Evolutionary conservation across 768 basidiomycete species (phyloP).

Genomic region (Collybiopsis confluens): DNA sequence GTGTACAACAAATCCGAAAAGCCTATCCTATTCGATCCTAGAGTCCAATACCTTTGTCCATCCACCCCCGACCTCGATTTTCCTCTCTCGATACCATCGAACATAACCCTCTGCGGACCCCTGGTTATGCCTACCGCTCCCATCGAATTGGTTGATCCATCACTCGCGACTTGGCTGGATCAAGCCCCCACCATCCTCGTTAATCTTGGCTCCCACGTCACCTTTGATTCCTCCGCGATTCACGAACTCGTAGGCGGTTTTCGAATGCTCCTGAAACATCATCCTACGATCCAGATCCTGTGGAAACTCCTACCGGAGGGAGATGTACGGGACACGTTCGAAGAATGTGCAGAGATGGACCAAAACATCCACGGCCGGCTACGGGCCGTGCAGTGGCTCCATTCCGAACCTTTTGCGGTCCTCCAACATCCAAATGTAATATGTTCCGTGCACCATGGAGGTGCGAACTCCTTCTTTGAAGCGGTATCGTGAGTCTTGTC

Average conservation of each 20-base stretch:
- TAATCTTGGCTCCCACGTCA: conserved; percentile 7
- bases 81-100: background rate
- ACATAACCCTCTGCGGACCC: conserved; percentile 6
- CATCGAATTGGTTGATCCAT: background rate
- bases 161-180: conserved; percentile 4
- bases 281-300: conserved; percentile 4
- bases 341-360: background rate
- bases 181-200: conserved; percentile 6
- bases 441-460: conserved; percentile 11
- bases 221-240: background rate
- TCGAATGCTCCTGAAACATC: background rate
- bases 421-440: conserved; percentile 5
- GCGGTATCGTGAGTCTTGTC: conserved; percentile 5
- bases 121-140: background rate
- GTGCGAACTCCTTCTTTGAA: conserved; percentile 11
- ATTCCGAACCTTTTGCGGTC: conserved; percentile 1
- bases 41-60: conserved; percentile 5
- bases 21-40: background rate
- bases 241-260: conserved; percentile 6
- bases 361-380: background rate
- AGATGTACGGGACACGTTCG: background rate
- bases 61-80: conserved; percentile 5
- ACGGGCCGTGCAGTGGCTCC: conserved; percentile 2
- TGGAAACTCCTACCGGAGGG: conserved; percentile 7
- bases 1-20: background rate